These are phyloP conservation scores for Hyparrhenia diplandra DNA, from an alignment of 176 grass and related monocot species.

Conservation along the genomic window DNA sequence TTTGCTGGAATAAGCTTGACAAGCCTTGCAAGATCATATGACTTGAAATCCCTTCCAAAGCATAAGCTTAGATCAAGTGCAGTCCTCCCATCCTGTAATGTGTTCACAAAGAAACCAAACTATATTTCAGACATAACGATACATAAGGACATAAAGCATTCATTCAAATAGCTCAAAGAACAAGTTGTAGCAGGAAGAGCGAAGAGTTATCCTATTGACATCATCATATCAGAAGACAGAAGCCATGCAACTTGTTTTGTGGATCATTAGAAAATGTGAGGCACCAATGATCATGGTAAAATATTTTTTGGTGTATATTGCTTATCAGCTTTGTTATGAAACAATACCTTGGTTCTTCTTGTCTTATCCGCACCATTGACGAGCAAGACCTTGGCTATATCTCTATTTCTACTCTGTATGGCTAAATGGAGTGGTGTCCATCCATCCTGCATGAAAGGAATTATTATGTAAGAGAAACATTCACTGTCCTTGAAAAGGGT, in stretches of 20 bases:
- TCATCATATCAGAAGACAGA: not conserved
- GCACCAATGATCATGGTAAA: too few relatives aligned
- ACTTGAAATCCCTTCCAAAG: conserved; percentile 94
- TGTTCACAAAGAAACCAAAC: not conserved
- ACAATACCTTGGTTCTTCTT: conserved; percentile 71
- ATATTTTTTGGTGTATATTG: too few relatives aligned
- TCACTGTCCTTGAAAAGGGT: not conserved
- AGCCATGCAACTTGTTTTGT: not conserved
- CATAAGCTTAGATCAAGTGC: conserved; percentile 88
- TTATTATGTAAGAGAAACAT: conserved; percentile 1
- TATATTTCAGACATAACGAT: not conserved
- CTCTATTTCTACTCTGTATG: conserved; percentile 84
- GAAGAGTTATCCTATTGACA: not conserved
- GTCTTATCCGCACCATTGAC: conserved; percentile 85
- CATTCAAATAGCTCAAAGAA: not conserved
- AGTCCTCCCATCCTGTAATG: conserved; percentile 73
- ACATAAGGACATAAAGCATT: not conserved
- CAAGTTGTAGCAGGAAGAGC: not conserved
- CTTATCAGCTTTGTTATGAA: not conserved
- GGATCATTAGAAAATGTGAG: too few relatives aligned
- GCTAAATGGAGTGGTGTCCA: conserved; percentile 85
- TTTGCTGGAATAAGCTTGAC: conserved; percentile 81
- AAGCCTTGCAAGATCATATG: conserved; percentile 89
- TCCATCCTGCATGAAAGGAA: conserved; percentile 52
- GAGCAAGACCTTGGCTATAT: conserved; percentile 78